Evolutionary conservation across 2,329 filamentous ascomycete genomes (phyloP).

Genomic region (Cyphellophora europaea): DNA sequence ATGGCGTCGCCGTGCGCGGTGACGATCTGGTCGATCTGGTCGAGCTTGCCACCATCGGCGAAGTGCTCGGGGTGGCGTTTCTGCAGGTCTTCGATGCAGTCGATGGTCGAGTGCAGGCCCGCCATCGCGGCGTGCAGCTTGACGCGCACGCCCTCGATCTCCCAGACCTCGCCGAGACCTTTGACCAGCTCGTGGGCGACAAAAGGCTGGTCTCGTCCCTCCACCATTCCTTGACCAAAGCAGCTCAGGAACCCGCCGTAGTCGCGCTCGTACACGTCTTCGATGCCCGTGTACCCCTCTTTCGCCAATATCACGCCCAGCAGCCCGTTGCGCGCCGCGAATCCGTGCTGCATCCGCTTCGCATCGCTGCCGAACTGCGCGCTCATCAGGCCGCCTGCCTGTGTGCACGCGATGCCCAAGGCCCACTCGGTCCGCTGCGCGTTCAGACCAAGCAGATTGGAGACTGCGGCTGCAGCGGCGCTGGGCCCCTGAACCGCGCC

Average conservation of each 20-base stretch:
- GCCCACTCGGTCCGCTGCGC: conserved; percentile 25
- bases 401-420: conserved; percentile 31
- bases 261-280: conserved; percentile 29
- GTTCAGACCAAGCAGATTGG: conserved; percentile 24
- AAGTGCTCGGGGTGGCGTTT: conserved; percentile 17
- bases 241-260: conserved; percentile 35
- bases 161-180: conserved; percentile 28
- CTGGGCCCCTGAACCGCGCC: conserved; percentile 31
- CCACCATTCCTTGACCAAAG: conserved; percentile 24
- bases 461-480: conserved; percentile 25
- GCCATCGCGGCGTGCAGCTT: conserved; percentile 31
- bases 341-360: conserved; percentile 39
- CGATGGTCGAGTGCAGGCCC: conserved; percentile 27
- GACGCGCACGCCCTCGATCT: conserved; percentile 25
- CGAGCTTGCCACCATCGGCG: conserved; percentile 27
- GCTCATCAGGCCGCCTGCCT: conserved; percentile 31
- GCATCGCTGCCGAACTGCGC: conserved; percentile 34
- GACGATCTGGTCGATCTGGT: conserved; percentile 20
- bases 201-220: neutral
- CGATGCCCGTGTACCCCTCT: conserved; percentile 32
- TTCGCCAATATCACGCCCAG: conserved; percentile 30
- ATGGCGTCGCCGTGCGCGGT: conserved; percentile 23
- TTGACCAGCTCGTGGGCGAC: conserved; percentile 20
- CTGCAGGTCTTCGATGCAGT: conserved; percentile 26
- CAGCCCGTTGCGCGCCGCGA: conserved; percentile 35